Evolutionary conservation across 2,329 filamentous ascomycete species (phyloP).

Genomic region (Penicillium sp.): DNA sequence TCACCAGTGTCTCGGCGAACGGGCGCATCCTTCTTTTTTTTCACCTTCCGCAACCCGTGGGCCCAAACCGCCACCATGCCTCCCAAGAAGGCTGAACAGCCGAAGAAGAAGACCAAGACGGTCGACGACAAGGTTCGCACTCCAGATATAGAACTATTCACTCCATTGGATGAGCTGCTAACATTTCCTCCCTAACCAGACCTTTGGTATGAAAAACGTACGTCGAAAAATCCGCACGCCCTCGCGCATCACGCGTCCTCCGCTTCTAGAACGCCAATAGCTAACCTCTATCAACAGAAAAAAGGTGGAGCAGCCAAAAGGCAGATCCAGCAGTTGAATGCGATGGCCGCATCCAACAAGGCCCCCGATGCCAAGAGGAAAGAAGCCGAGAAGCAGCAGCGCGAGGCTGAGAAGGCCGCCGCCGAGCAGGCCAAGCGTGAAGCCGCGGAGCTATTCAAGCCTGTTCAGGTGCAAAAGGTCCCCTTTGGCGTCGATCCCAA

Average conservation of each 20-base stretch:
- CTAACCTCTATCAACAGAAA: constrained; percentile 52
- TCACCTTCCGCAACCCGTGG: constrained; percentile 13
- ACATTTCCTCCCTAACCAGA: constrained; percentile 43
- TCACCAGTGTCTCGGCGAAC: constrained; percentile 8
- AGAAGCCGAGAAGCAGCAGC: constrained; percentile 58
- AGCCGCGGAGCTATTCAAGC: constrained; percentile 76
- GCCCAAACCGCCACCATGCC: constrained; percentile 41
- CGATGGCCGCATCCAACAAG: constrained; percentile 68
- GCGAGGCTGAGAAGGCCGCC: constrained; percentile 85
- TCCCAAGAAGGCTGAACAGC: constrained; percentile 44
- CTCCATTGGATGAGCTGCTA: constrained; percentile 14
- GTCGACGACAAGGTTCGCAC: constrained; percentile 71
- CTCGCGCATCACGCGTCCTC: constrained; percentile 2
- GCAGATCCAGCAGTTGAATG: constrained; percentile 77
- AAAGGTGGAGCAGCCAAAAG: constrained; percentile 89
- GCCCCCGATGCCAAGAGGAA: constrained; percentile 85
- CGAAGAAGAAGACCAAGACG: constrained; percentile 47
- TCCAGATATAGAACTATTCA: background rate
- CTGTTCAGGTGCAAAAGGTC: constrained; percentile 93
- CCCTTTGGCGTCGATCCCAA: constrained; percentile 97
- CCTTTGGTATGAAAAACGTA: constrained; percentile 98
- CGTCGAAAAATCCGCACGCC: constrained; percentile 23
- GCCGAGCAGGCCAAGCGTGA: constrained; percentile 80
- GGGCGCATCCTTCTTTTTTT: constrained; percentile 18
- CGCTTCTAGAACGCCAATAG: constrained; percentile 3